Base-by-base conservation (phyloP, 1,284 basidiomycete genomes). In the Cerrena zonata region DNA sequence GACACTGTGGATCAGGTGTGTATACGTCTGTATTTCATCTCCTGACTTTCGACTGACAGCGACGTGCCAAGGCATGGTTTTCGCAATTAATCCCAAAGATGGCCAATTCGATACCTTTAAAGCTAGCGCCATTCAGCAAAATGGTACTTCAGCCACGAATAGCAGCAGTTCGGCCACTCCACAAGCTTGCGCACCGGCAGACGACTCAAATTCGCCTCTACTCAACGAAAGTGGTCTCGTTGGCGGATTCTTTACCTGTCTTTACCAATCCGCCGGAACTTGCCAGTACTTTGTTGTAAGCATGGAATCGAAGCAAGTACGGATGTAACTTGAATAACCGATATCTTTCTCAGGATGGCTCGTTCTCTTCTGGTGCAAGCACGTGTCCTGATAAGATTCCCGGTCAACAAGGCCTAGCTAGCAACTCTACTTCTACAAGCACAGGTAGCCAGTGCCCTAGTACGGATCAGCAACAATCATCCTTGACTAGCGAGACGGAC, bases 101-200 rank as follows among this genome's bases (percentile, higher is more conserved):
- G 77, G 78, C 58, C 79, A 63, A 50, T 82, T 79, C 56, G 71
- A 58, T 3, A 78, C 79, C 2, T 82, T 80, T 70, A 56, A 72
- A 48, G 67, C 69, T 0, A 30, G 38, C n/a, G 46, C 46, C n/a
- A 47, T 34, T 15, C 30, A 34, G 30, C 30, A 34, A 15, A 34
- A 34, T 34, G 30, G 30, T 15, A 34, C 30, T 7, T 15, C 7
- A 34, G 15, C 7, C 30, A 15, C 30, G 30, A 34, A 7, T 15
- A 7, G 7, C 7, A 34, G 30, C 30, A 15, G 7, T 7, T 34
- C 30, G 30, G 30, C 30, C 15, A 34, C 30, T 7, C 7, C 30
- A 7, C 7, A 34, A 15, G 7, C 15, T 15, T 34, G 30, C 30
- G 30, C 7, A 34, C 15, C 30, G 15, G 15, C 7, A 15, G 30